Base-by-base conservation (phyloP, 1,284 basidiomycete genomes). In the Caloboletus firmus region DNA sequence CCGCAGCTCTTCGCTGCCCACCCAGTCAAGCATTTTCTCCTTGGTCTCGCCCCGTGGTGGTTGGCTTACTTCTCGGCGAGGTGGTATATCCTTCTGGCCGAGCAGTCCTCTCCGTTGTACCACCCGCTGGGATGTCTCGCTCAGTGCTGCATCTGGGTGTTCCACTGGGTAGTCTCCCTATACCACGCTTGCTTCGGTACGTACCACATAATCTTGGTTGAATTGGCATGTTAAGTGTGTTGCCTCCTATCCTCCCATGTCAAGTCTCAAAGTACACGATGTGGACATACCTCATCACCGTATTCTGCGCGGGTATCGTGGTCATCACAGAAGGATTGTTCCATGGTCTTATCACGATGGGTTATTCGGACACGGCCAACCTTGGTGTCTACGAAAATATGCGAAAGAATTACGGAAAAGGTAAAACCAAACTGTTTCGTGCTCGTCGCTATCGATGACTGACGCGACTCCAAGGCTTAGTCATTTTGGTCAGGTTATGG, bases 111-210 rank as follows among this genome's bases (percentile, higher is more conserved):
- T n/a, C 32, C 58, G 5, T 18, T 66, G 39, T 66, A 68, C 13
- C 65, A 69, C 45, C 63, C 67, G 0, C 22, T 64, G 0, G 67
- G 64, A 34, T 66, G 67, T 45, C 56, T 68, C 15, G n/a, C 56
- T 0, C 67, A 69, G 43, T 66, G 63, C 32, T 59, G 43, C 18
- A 26, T 65, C 22, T 66, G 67, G 64, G 65, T 62, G 13, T 55
- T 65, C 24, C 65, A 69, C 28, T 69, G 61, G 63, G 51, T 55
- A 10, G 34, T 63, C 43, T 54, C 57, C 0, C 24, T 63, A 0
- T 69, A 67, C 49, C 49, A 56, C 15, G 64, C 58, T 31, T 49
- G 51, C 42, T 69, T 67, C 26, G 56, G 65, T 58, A 22, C 5
- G 66, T 47, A 30, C 17, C 18, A 12, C 11, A 5, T n/a, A 0